phyloP scores from a whole-genome alignment of 768 basidiomycete species.

The Russula griseocarnosa region DNA sequence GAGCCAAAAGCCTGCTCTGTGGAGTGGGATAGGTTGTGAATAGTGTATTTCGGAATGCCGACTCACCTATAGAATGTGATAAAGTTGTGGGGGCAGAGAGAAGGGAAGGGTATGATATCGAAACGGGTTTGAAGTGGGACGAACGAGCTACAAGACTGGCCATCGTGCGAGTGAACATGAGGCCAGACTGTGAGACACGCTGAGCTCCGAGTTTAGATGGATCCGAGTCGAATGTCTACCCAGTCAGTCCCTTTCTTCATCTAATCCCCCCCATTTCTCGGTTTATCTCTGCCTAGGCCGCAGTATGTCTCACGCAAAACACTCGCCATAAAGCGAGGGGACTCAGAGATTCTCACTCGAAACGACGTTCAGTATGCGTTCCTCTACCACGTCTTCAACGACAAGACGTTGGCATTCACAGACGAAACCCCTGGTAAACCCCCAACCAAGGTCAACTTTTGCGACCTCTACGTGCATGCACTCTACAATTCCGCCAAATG shows the following conservation, averaged over 20 bases:
- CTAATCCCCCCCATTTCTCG: conserved; percentile 45
- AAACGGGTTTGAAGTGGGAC: conserved; percentile 48
- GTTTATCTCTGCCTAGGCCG: conserved; percentile 47
- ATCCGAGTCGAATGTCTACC: conserved; percentile 21
- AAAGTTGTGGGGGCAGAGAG: conserved; percentile 51
- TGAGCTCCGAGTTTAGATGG: conserved; percentile 15
- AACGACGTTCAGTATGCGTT: conserved; percentile 87
- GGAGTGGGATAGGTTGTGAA: conserved; percentile 7
- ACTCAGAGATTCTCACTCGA: conserved; percentile 78
- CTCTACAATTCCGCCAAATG: conserved; percentile 77
- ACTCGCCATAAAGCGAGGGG: conserved; percentile 75
- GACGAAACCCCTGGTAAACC: conserved; percentile 48
- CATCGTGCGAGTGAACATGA: conserved; percentile 21
- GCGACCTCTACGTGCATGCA: conserved; percentile 79
- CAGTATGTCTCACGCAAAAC: conserved; percentile 49
- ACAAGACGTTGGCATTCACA: conserved; percentile 66
- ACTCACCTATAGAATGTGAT: conserved; percentile 55
- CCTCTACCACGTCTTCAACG: conserved; percentile 72
- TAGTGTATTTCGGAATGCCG: not conserved
- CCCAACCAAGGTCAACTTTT: conserved; percentile 60
- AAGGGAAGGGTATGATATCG: conserved; percentile 60
- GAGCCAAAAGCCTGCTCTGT: conserved; percentile 82
- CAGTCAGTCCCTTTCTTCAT: conserved; percentile 27
- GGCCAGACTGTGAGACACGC: not conserved
- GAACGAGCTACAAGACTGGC: conserved; percentile 10